Percentiles rank a stretch among this genome's conserved stretches.
Evolutionary conservation across 129 eudicot genomes (phyloP).

Genomic region (Lonicera japonica): DNA sequence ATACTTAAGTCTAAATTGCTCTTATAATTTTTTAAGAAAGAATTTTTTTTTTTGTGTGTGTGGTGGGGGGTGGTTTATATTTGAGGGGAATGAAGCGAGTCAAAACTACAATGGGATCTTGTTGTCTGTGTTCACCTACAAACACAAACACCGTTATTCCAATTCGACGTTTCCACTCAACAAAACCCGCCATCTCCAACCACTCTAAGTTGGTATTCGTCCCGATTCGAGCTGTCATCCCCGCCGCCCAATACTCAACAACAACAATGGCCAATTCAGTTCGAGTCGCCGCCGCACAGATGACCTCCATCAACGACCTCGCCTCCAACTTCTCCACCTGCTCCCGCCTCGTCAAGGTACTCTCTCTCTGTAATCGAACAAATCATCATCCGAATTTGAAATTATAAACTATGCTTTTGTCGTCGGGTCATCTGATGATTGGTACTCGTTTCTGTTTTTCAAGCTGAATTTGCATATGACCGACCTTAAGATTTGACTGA

Average conservation of each 20-base stretch:
- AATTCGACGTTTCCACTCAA: too few species aligned
- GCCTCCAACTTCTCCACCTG: constrained; percentile 78
- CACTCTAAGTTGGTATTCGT: neutral
- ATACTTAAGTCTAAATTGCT: too few species aligned
- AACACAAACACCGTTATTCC: neutral
- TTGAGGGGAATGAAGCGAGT: too few species aligned
- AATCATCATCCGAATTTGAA: too few species aligned
- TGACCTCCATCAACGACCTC: constrained; percentile 86
- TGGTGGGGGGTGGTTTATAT: too few species aligned
- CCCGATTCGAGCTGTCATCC: constrained; percentile 13
- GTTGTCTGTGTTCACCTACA: neutral
- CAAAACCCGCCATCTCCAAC: neutral
- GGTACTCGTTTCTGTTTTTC: too few species aligned
- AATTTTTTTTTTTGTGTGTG: too few species aligned
- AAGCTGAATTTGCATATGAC: too few species aligned
- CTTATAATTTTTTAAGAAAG: too few species aligned
- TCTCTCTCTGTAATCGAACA: neutral
- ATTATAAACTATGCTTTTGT: too few species aligned
- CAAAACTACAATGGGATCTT: constrained; percentile 5
- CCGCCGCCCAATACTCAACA: constrained; percentile 33
- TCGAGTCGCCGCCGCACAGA: constrained; percentile 91
- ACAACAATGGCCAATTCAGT: constrained; percentile 60
- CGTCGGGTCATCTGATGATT: too few species aligned
- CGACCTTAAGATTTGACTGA: too few species aligned
- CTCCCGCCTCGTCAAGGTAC: constrained; percentile 74